Percentiles rank a stretch among this genome's conserved stretches.
Conservation (phyloP, 2,329 filamentous ascomycete genomes). For the Drechslera avenae region DNA sequence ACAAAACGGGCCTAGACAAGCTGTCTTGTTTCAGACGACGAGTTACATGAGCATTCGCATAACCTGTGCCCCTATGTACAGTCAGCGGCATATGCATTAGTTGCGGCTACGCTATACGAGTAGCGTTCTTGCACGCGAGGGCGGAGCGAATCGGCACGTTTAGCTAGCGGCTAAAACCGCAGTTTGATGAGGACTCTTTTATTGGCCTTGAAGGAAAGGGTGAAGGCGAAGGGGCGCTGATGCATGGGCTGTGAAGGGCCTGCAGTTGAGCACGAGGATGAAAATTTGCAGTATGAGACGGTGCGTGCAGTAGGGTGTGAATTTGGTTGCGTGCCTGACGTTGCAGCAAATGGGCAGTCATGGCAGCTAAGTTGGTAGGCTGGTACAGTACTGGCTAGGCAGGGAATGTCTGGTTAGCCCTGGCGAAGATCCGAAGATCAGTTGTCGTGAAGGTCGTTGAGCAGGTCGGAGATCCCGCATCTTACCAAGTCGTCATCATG, state of each 20-base stretch:
- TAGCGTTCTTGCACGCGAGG: neutral
- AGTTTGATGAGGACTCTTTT: slow-evolving; percentile 4
- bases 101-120: slow-evolving; percentile 1
- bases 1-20: neutral
- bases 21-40: neutral
- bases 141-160: slow-evolving; percentile 5
- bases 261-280: slow-evolving; percentile 7
- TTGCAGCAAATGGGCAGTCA: neutral
- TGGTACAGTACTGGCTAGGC: neutral
- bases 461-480: slow-evolving; percentile 3
- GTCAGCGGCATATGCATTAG: neutral
- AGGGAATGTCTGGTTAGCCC: neutral
- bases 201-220: slow-evolving; percentile 1
- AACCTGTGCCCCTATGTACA: neutral
- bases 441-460: slow-evolving; percentile 5
- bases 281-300: slow-evolving; percentile 1
- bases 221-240: neutral
- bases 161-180: slow-evolving; percentile 9
- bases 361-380: neutral
- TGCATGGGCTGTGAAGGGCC: slow-evolving; percentile 4
- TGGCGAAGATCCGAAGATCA: slow-evolving; percentile 7
- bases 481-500: slow-evolving; percentile 9
- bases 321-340: slow-evolving; percentile 1
- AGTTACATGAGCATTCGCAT: neutral
- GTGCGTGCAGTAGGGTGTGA: slow-evolving; percentile 1